Percentiles rank a stretch among this genome's conserved stretches.
These are phyloP conservation scores for Cryphonectria radicalis DNA, from an alignment of 2,329 filamentous ascomycete species.

Conservation along the genomic window DNA sequence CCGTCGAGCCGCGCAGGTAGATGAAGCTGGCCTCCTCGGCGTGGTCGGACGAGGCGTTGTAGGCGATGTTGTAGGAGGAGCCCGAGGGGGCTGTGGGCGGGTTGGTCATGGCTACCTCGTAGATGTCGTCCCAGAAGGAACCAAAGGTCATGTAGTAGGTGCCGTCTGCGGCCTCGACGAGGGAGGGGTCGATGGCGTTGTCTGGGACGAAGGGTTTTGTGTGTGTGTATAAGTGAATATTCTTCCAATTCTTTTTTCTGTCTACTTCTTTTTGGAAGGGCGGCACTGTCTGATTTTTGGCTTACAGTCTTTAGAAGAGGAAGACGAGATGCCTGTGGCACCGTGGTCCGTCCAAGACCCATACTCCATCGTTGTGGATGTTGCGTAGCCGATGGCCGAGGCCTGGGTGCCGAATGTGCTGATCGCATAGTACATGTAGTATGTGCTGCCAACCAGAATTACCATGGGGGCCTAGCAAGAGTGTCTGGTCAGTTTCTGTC, in stretches of 20 bases:
- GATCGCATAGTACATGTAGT: constrained; percentile 73
- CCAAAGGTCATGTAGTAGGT: constrained; percentile 57
- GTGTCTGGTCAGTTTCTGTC: neutral
- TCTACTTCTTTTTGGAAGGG: neutral
- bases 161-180: constrained; percentile 44
- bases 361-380: constrained; percentile 34
- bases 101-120: constrained; percentile 52
- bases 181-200: constrained; percentile 59
- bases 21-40: constrained; percentile 59
- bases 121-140: constrained; percentile 65
- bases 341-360: constrained; percentile 60
- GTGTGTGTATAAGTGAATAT: neutral
- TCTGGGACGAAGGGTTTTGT: constrained; percentile 32
- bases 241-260: neutral
- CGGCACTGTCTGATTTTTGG: neutral
- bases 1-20: constrained; percentile 49
- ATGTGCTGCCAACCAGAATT: constrained; percentile 57
- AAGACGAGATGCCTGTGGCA: constrained; percentile 48
- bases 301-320: constrained; percentile 39
- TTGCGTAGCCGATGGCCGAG: constrained; percentile 63
- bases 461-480: constrained; percentile 66
- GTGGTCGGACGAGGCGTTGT: constrained; percentile 52
- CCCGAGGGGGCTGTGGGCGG: constrained; percentile 38
- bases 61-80: constrained; percentile 52
- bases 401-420: constrained; percentile 63